These are phyloP conservation scores for Fusarium devonianum DNA, from an alignment of 2,329 filamentous ascomycete genomes.

Conservation along the genomic window DNA sequence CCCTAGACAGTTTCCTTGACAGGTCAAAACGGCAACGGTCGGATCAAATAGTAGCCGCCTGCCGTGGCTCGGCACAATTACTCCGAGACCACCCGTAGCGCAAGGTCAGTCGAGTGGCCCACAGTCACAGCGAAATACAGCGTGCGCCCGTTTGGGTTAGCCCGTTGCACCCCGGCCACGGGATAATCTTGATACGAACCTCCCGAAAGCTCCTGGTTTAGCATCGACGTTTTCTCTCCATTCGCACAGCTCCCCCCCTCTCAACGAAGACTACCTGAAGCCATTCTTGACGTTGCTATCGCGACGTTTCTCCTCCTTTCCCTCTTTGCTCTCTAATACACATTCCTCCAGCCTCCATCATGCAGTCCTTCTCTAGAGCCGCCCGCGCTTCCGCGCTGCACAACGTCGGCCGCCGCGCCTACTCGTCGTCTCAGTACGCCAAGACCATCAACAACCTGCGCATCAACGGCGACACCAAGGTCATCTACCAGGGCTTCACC, in stretches of 20 bases:
- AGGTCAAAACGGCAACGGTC: slow-evolving; percentile 20
- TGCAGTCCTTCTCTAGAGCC: slow-evolving; percentile 85
- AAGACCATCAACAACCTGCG: slow-evolving; percentile 84
- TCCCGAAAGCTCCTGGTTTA: slow-evolving; percentile 38
- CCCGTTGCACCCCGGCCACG: slow-evolving; percentile 37
- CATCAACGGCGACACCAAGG: slow-evolving; percentile 92
- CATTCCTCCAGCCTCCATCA: slow-evolving; percentile 53
- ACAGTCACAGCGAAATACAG: slow-evolving; percentile 21
- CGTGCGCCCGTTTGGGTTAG: slow-evolving; percentile 38
- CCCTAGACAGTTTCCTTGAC: neutral
- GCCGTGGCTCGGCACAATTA: slow-evolving; percentile 34
- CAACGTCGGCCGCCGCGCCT: slow-evolving; percentile 71
- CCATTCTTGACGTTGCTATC: slow-evolving; percentile 20
- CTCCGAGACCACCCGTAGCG: slow-evolving; percentile 43
- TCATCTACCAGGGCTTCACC: slow-evolving; percentile 96
- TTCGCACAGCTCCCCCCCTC: slow-evolving; percentile 24
- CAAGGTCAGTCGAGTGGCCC: slow-evolving; percentile 23
- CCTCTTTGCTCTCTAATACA: slow-evolving; percentile 13
- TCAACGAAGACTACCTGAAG: slow-evolving; percentile 20
- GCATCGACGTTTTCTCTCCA: slow-evolving; percentile 40
- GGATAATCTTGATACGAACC: slow-evolving; percentile 45
- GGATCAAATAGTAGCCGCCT: slow-evolving; percentile 38
- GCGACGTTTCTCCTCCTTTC: slow-evolving; percentile 22
- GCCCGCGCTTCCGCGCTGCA: slow-evolving; percentile 73
- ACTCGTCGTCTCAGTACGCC: slow-evolving; percentile 78